phyloP scores from a whole-genome alignment of 73 alveolate genomes.

The Paramecium biaurelia region DNA sequence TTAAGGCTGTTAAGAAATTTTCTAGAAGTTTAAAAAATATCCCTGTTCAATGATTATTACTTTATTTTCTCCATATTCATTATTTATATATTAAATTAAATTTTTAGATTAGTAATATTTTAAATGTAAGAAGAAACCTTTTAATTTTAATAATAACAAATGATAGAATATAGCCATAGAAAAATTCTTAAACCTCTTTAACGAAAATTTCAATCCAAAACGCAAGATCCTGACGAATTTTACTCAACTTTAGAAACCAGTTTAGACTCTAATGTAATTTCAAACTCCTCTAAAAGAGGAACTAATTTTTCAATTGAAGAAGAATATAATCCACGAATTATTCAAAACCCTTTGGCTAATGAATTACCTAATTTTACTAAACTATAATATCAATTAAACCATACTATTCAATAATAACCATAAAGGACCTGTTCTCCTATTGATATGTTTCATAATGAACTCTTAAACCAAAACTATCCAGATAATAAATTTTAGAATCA shows the following conservation, averaged over 20 bases:
- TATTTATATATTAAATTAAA: neutral
- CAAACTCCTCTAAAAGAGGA: neutral
- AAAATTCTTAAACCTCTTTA: neutral
- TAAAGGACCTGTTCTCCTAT: neutral
- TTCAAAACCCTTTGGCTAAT: neutral
- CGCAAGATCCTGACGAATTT: neutral
- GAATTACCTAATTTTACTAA: neutral
- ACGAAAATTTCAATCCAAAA: neutral
- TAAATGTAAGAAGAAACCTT: neutral
- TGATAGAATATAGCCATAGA: neutral
- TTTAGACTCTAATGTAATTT: neutral
- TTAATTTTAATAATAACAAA: neutral
- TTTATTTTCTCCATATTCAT: neutral
- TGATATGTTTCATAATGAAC: neutral
- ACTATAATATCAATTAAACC: too few relatives aligned
- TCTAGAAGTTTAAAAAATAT: neutral
- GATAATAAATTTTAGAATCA: neutral
- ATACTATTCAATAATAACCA: neutral
- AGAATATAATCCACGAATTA: neutral
- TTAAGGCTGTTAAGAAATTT: neutral
- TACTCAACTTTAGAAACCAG: neutral
- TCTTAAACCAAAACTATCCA: neutral
- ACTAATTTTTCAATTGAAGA: neutral
- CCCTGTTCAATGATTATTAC: neutral
- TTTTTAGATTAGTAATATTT: neutral